Conservation (phyloP, 495 filamentous ascomycete genomes). For the Penicillium paradoxum region DNA sequence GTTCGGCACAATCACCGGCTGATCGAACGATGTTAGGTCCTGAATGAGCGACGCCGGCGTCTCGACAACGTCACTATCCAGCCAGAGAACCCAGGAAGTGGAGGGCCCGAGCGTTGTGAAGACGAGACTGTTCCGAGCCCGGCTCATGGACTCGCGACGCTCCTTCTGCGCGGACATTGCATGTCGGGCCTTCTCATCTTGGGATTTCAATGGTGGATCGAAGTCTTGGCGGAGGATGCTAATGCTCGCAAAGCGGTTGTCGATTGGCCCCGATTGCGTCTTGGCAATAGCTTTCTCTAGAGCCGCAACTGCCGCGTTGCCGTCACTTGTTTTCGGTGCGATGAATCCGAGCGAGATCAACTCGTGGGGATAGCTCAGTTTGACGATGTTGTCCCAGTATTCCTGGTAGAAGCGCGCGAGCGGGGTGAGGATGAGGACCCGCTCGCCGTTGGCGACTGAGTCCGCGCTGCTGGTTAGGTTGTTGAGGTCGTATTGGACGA, state of each 20-base stretch:
- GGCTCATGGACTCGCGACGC: conserved; percentile 83
- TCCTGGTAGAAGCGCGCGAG: conserved; percentile 86
- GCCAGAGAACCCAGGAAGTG: conserved; percentile 94
- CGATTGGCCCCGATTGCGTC: conserved; percentile 73
- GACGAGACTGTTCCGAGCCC: conserved; percentile 85
- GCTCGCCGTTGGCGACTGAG: conserved; percentile 73
- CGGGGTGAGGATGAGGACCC: conserved; percentile 85
- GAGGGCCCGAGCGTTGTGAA: conserved; percentile 96
- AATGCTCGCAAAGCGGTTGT: conserved; percentile 81
- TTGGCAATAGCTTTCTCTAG: conserved; percentile 79
- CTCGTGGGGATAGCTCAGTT: conserved; percentile 84
- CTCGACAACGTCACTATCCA: conserved; percentile 90
- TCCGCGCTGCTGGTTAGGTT: conserved; percentile 75
- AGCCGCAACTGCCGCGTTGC: conserved; percentile 72
- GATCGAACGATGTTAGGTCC: conserved; percentile 82
- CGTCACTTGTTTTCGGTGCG: conserved; percentile 83
- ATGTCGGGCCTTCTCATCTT: conserved; percentile 84
- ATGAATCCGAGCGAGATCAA: conserved; percentile 96
- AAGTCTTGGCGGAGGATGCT: conserved; percentile 96
- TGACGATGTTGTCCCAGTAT: conserved; percentile 94
- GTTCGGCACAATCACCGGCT: conserved; percentile 86
- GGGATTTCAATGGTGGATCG: conserved; percentile 71
- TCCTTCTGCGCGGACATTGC: conserved; percentile 83
- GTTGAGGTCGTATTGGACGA: conserved; percentile 91
- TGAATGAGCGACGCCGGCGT: conserved; percentile 83